Base-by-base conservation (phyloP, 2,329 filamentous ascomycete genomes). In the Fusarium dlaminii region DNA sequence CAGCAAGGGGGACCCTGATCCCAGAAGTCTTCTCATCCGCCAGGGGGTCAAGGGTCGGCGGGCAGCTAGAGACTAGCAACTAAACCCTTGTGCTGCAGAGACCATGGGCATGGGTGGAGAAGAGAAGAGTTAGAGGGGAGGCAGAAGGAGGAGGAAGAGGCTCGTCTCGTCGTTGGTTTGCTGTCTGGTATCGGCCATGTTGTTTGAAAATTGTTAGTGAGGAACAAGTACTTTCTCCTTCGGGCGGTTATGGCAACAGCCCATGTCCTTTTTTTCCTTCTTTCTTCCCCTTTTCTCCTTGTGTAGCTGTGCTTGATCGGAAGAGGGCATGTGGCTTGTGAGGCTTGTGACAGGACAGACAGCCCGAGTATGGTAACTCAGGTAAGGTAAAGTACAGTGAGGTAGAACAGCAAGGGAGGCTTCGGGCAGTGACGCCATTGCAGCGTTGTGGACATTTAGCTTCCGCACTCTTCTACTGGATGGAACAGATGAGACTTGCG, bases 201-300 rank as follows among this genome's bases (percentile, higher is more conserved):
- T 18, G 55, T 66, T 63, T 70, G 71, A 73, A 77, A 76, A 78
- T 78, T 77, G 76, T 77, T 77, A 78, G 76, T 75, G 76, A 71
- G 71, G 48, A 63, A 77, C 74, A 75, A 66, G 43, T 65, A 40
- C 59, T 37, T 68, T 68, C 49, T 45, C 67, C 62, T 77, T 56
- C 30, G 34, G 62, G 32, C 22, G 45, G 66, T 68, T 75, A 77
- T 59, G 63, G 55, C 61, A 55, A 71, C 66, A 34, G 70, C 66
- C 72, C 59, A 59, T 62, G 39, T 65, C 34, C 51, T n/a, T 29
- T 40, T 13, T 37, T 55, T 29, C 51, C 39, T 22, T 56, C 24
- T 37, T 37, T 63, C 34, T 52, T 29, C 24, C 46, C 45, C 37
- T 45, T 51, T 32, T 34, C 62, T 60, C 48, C 55, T n/a, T n/a